phyloP scores from a whole-genome alignment of 306 rosid species.

The Pueraria montana region DNA sequence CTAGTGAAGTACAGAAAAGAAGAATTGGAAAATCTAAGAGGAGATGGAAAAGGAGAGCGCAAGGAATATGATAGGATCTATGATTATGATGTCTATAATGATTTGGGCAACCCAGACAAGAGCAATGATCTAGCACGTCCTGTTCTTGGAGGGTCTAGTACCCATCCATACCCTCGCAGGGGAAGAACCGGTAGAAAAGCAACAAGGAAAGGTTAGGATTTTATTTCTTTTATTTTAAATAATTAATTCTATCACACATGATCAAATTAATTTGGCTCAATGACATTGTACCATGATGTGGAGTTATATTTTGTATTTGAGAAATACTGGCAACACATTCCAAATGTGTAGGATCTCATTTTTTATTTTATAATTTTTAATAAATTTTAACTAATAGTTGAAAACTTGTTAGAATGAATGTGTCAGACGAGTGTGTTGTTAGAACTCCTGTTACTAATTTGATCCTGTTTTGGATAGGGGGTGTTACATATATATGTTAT shows the following conservation, averaged over 20 bases:
- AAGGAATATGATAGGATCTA: conserved; percentile 74
- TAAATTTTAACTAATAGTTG: too few relatives aligned
- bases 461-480: not conserved
- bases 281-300: not conserved
- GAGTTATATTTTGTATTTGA: too few relatives aligned
- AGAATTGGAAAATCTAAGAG: conserved; percentile 69
- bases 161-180: conserved; percentile 58
- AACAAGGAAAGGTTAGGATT: conserved; percentile 51
- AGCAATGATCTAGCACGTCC: conserved; percentile 57
- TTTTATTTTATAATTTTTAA: too few relatives aligned
- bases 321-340: too few relatives aligned
- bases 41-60: conserved; percentile 71
- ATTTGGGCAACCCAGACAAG: conserved; percentile 51
- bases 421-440: too few relatives aligned
- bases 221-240: not conserved
- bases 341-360: too few relatives aligned
- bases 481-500: too few relatives aligned
- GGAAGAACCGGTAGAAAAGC: too few relatives aligned
- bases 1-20: conserved; percentile 62
- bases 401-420: too few relatives aligned
- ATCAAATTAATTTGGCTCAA: not conserved
- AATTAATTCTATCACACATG: not conserved
- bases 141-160: conserved; percentile 68
- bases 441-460: too few relatives aligned
- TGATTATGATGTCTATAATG: conserved; percentile 77